Evolutionary conservation across 2,329 filamentous ascomycete genomes (phyloP), one percentile per base, ranked within the genome.

Genomic region (Zymoseptoria tritici): DNA sequence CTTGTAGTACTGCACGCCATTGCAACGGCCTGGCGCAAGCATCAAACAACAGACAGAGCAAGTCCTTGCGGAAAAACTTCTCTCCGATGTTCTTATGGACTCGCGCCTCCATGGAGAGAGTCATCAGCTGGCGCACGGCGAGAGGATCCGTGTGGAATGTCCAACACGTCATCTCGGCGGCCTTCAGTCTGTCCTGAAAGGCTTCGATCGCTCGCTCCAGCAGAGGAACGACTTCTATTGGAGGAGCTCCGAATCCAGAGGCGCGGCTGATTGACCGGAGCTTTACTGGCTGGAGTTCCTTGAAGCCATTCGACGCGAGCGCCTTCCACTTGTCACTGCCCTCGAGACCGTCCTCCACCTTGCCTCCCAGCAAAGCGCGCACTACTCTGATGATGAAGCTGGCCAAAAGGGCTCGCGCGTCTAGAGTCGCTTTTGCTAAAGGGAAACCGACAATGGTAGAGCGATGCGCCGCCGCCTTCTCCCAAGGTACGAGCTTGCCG

Each of bases 371-470:
- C 16, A 60, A n/a, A 3, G 29, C 16, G 4, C 54, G 20, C 20
- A 57, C 22, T 11, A 54, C 54, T 5, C 24, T 8, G 31, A 19
- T 11, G 2, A 57, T 55, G 24, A 57, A 54, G 29, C 16, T 9
- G 4, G 55, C 26, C 4, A 60, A 36, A 2, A 46, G 16, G 11
- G 20, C 8, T 24, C 57, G 55, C 1, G 58, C 49, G 3, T 60
- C 58, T 4, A 55, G 31, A n/a, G 57, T 58, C n/a, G 56, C 24
- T 26, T 57, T 24, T 29, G 60, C 60, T n/a, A 49, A 55, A 9
- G 62, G 60, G 46, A 56, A 64, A 7, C 63, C 62, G 4, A 64
- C 55, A 16, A 60, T 62, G 16, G 60, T 52, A 19, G 42, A 57
- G 9, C 58, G 49, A 46, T 66, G 64, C 9, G 62, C 62, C 36